Evolutionary conservation across 2,329 filamentous ascomycete genomes (phyloP).

Genomic region (Aspergillus terreus): DNA sequence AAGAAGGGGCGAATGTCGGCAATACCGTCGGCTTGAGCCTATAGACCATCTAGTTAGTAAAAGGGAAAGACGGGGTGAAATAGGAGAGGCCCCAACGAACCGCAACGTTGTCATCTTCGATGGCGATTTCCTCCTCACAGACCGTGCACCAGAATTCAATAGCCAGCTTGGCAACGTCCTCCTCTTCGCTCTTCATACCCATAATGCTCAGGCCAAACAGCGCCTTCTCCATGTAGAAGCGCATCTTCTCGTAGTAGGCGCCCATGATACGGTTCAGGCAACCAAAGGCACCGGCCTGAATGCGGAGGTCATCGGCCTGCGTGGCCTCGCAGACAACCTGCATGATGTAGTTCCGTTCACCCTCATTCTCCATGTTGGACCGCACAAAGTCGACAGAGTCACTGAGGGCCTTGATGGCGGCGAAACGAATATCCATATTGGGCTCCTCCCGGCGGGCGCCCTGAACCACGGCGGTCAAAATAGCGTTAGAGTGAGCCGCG

Average conservation of each 20-base stretch:
- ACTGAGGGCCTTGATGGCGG: constrained; percentile 88
- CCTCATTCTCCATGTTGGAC: constrained; percentile 98
- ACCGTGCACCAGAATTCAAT: constrained; percentile 99
- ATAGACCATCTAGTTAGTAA: background rate
- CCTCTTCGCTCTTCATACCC: constrained; percentile 97
- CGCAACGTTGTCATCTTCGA: constrained; percentile 92
- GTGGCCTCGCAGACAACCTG: constrained; percentile 99
- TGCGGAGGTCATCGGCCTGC: constrained; percentile 82
- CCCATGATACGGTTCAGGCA: constrained; percentile 98
- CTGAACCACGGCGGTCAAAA: constrained; percentile 95
- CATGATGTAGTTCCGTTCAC: constrained; percentile 99
- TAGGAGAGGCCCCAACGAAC: constrained; percentile 44
- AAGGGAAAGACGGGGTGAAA: background rate
- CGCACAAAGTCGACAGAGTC: constrained; percentile 97
- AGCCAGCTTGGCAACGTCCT: constrained; percentile 95
- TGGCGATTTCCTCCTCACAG: constrained; percentile 95
- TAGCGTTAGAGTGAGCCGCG: constrained; percentile 88
- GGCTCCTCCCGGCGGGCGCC: constrained; percentile 94
- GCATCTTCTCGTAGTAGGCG: constrained; percentile 99
- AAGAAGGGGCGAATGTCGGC: constrained; percentile 88
- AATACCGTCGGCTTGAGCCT: constrained; percentile 65
- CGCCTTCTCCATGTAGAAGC: constrained; percentile 99
- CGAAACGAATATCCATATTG: constrained; percentile 83
- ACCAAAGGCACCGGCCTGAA: constrained; percentile 94
- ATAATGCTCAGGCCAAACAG: constrained; percentile 95